Base-by-base conservation (phyloP, 192 early-diverging fungal genomes). In the Physocladia obscura region DNA sequence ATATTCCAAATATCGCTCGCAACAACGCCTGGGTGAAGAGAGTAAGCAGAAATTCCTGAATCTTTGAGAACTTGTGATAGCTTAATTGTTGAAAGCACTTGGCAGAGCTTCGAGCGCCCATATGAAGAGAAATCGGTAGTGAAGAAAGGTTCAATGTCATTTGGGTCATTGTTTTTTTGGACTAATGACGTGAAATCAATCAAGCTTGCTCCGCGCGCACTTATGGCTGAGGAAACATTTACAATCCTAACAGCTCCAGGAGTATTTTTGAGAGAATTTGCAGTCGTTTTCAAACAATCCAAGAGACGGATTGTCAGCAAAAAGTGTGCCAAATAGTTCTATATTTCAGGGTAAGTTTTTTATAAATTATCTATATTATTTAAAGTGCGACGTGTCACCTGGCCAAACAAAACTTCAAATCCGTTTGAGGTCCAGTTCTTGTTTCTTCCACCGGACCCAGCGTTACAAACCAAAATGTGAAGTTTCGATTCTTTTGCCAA, bases 281-380 rank as follows among this genome's bases (percentile, higher is more conserved):
- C 63, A 61, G 57, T 67, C 8, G 8, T 8, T 54, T 54, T 54
- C 15, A 54, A 8, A 22, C n/a, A 22, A 6, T 11, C 15, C 5
- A 54, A 22, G 6, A 67, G 63, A n/a, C 62, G 57, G 13, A 11
- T 15, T 8, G 63, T 67, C 8, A 67, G 49, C 62, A 67, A 31
- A 61, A 67, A 62, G 59, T 67, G 63, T 8, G 63, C 62, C 37
- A 67, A 58, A 39, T 67, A 67, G 63, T 67, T 67, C 59, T 54
- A 24, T 54, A 22, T n/a, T n/a, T n/a, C n/a, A n/a, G n/a, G n/a
- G n/a, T n/a, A n/a, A n/a, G n/a, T n/a, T n/a, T n/a, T n/a, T n/a
- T n/a, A n/a, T n/a, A n/a, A n/a, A n/a, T n/a, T n/a, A n/a, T n/a
- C n/a, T n/a, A n/a, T n/a, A n/a, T n/a, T n/a, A n/a, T n/a, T n/a